Base-by-base conservation (phyloP, 495 filamentous ascomycete species). In the Aspergillus cristatus region DNA sequence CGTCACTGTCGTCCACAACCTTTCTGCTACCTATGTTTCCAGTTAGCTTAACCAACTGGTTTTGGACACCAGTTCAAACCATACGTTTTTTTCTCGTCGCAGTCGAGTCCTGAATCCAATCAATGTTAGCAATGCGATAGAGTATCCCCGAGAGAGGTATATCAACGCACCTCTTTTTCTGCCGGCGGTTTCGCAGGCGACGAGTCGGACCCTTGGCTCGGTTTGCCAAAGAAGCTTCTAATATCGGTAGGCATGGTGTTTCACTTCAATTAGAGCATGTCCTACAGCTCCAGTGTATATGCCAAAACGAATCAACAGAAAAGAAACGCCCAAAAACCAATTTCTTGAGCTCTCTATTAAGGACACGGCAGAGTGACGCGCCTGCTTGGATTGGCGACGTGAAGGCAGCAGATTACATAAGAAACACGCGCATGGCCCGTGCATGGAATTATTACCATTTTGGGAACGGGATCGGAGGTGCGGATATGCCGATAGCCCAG, bases 1-100 rank as follows among this genome's bases (percentile, higher is more conserved):
- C 83, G 28, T 84, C 81, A 48, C 81, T 85, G 36, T 87, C 84
- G 45, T 83, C 79, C 22, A 89, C 62, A 16, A 89, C 72, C 50
- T 84, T 86, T 28, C 82, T 74, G 33, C 65, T 72, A 39, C 74
- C 78, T 83, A 41, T 14, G 25, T 54, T 53, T 43, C 13, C 6
- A 6, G 28, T 14, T 13, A 3, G 11, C 1, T 2, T 17, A 17
- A n/a, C 17, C 18, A 18, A 14, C 14, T 18, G 25, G 34, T 29
- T 11, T 18, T 28, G 14, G 7, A 2, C 22, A 14, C 34, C 7
- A 30, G 20, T 24, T 4, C 11, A 28, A 29, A 20, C 7, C 63
- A 35, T 66, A 70, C 66, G 61, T 43, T 56, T 61, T 41, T 58
- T 65, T 25, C 62, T 57, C n/a, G 54, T 38, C 8, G 53, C 35